These are phyloP conservation scores for Chaetomium globosum DNA, from an alignment of 2,329 filamentous ascomycete species.

Conservation along the genomic window DNA sequence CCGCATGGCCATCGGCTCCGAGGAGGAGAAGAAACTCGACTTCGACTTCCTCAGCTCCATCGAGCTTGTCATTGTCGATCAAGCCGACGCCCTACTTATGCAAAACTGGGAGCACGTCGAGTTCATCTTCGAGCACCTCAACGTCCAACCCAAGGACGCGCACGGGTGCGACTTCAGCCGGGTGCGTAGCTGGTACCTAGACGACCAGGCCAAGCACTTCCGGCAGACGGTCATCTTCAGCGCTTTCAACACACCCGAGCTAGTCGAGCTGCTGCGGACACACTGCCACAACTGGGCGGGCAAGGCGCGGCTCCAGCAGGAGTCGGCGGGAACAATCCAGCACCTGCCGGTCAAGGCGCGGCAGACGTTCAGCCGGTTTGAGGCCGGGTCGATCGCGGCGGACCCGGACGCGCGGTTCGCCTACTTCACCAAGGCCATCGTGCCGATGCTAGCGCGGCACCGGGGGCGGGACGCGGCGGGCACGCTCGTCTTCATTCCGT, in stretches of 20 bases:
- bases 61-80: constrained; percentile 86
- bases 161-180: constrained; percentile 94
- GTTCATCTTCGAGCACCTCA: constrained; percentile 88
- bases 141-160: constrained; percentile 82
- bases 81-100: constrained; percentile 91
- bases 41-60: constrained; percentile 92
- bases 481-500: constrained; percentile 85
- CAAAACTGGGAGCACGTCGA: constrained; percentile 98
- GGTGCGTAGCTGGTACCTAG: constrained; percentile 89
- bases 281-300: constrained; percentile 81
- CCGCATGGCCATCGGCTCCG: constrained; percentile 84
- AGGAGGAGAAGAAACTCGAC: constrained; percentile 67
- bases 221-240: constrained; percentile 84
- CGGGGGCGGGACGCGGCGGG: constrained; percentile 63
- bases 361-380: constrained; percentile 89
- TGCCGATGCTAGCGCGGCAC: constrained; percentile 73
- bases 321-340: constrained; percentile 72
- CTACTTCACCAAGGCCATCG: constrained; percentile 80
- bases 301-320: constrained; percentile 70
- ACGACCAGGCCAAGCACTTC: constrained; percentile 76
- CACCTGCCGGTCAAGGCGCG: constrained; percentile 71
- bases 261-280: constrained; percentile 75
- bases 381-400: constrained; percentile 65
- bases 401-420: constrained; percentile 90
- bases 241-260: constrained; percentile 83